A percentile compares a stretch with the other conserved stretches of the same genome.
These are phyloP conservation scores for Domatiomyces catenatus DNA, from an alignment of 2,329 filamentous ascomycete genomes.

Conservation along the genomic window DNA sequence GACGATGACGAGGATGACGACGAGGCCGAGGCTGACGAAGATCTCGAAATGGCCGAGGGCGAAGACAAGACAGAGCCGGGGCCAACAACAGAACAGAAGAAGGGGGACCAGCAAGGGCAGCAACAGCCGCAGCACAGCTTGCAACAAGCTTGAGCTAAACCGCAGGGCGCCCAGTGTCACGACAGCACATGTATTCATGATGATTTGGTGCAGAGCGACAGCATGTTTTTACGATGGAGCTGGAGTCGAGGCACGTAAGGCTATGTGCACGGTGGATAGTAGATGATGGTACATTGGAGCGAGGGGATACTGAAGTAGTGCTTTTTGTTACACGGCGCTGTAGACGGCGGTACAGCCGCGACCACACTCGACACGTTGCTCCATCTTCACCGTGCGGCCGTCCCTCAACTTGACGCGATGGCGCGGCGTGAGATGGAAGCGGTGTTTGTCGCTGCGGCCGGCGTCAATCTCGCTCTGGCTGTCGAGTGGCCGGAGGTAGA, in stretches of 20 bases:
- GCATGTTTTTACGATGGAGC: neutral
- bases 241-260: neutral
- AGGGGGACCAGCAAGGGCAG: constrained; percentile 21
- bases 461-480: constrained; percentile 45
- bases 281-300: neutral
- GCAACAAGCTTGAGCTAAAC: neutral
- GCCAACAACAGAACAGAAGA: constrained; percentile 14
- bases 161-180: constrained; percentile 4
- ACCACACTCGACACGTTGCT: constrained; percentile 81
- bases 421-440: constrained; percentile 67
- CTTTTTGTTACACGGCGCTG: constrained; percentile 38
- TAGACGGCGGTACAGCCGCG: constrained; percentile 70
- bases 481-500: constrained; percentile 66
- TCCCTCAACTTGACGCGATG: constrained; percentile 49
- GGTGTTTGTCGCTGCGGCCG: constrained; percentile 50
- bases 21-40: constrained; percentile 35
- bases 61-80: constrained; percentile 24
- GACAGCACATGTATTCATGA: neutral
- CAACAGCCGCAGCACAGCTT: constrained; percentile 12
- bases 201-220: neutral
- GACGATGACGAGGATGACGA: constrained; percentile 55
- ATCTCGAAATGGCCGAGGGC: constrained; percentile 42
- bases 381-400: constrained; percentile 57
- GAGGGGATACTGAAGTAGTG: no score
- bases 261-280: neutral